Evolutionary conservation across 495 filamentous ascomycete genomes (phyloP).

Genomic region (Rhizodiscina lignyota): DNA sequence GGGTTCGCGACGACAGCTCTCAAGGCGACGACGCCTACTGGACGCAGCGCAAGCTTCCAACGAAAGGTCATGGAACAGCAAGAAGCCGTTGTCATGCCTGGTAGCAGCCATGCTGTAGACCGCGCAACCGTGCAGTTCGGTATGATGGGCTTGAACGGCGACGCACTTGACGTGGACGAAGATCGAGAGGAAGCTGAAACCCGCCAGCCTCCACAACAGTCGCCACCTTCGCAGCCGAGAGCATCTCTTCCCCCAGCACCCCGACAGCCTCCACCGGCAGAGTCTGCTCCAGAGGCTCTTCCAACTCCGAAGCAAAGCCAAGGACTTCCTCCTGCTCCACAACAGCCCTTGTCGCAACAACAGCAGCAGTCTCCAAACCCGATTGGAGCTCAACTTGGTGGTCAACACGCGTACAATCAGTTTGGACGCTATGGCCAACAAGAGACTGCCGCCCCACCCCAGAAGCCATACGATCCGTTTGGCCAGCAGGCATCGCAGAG

Average conservation of each 20-base stretch:
- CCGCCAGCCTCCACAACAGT: conserved; percentile 85
- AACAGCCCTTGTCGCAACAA: conserved; percentile 20
- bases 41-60: conserved; percentile 58
- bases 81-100: conserved; percentile 95
- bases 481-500: conserved; percentile 40
- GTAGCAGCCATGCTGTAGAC: conserved; percentile 93
- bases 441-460: conserved; percentile 39
- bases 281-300: conserved; percentile 9
- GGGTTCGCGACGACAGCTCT: conserved; percentile 59
- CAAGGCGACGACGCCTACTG: conserved; percentile 46
- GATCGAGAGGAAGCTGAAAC: conserved; percentile 93
- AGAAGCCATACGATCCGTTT: conserved; percentile 82
- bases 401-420: conserved; percentile 30
- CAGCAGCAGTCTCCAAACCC: conserved; percentile 29
- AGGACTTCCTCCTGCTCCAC: conserved; percentile 23
- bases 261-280: conserved; percentile 15
- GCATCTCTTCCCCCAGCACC: conserved; percentile 73
- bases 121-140: conserved; percentile 93
- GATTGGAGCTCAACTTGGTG: conserved; percentile 22
- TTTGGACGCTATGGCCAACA: conserved; percentile 56
- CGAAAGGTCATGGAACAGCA: conserved; percentile 82
- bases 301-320: conserved; percentile 30
- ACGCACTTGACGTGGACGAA: conserved; percentile 73
- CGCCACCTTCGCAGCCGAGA: conserved; percentile 74
- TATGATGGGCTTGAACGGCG: conserved; percentile 70